Base-by-base conservation (phyloP, 177 flowering plant species). In the Vitis hybrid region DNA sequence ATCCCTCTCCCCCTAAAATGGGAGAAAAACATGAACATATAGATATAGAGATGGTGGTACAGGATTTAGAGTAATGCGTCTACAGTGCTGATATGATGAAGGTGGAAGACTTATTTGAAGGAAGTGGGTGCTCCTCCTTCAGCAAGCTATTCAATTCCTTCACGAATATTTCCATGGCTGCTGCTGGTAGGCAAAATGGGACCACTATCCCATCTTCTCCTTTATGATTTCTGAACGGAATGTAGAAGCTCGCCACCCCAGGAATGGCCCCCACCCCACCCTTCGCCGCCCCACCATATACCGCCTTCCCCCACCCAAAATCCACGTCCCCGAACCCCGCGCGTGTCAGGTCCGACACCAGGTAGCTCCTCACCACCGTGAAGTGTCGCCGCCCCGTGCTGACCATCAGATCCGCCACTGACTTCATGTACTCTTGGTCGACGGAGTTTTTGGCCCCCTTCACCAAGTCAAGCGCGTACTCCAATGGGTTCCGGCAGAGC, bases 251-350 rank as follows among this genome's bases (percentile, higher is more conserved):
- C 1, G 77, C 72, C 60, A 80, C 77, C 0, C 81, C 83, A 0
- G 85, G 83, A 3, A 82, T 75, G n/a, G 81, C 82, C 51, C 82
- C 82, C 10, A 79, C 81, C 2, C 79, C 83, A 1, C 82, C 88
- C 64, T 77, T 81, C 2, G 87, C 82, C 1, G 80, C 75, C 2
- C 89, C 90, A 3, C 85, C 81, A 48, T 82, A 85, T 1, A 65
- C 83, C 0, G 88, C 60, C 49, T 70, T 70, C 0, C 89, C 92
- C 88, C 89, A 88, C 57, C 92, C 92, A 23, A 85, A 77, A 45
- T 83, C 85, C 11, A 83, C 70, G 1, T 79, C 78, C 17, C 57
- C 67, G 57, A 80, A 82, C 34, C 87, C 86, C 0, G 77, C 74
- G 2, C 78, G 72, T 12, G 74, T 82, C 52, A 79, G 52, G 26